phyloP scores from a whole-genome alignment of 2,329 filamentous ascomycete species.

The Claviceps digitariae region DNA sequence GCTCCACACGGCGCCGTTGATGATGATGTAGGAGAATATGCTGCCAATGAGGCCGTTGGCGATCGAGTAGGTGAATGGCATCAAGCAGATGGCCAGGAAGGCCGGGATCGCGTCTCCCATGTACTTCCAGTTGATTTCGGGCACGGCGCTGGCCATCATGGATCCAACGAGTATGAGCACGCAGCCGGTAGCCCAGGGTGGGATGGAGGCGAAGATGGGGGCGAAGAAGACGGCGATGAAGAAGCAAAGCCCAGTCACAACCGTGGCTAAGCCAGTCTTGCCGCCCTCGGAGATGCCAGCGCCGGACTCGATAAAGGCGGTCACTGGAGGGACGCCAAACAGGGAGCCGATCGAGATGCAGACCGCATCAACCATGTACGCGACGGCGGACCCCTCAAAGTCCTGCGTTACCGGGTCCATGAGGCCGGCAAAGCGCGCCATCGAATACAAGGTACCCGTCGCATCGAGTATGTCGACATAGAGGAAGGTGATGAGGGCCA shows the following conservation, averaged over 20 bases:
- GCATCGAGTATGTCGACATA: slow-evolving; percentile 84
- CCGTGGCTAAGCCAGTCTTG: slow-evolving; percentile 70
- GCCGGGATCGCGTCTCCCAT: slow-evolving; percentile 73
- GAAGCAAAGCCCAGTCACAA: slow-evolving; percentile 68
- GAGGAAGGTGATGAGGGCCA: slow-evolving; percentile 77
- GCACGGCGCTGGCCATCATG: slow-evolving; percentile 68
- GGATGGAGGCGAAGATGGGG: slow-evolving; percentile 80
- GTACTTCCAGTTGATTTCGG: slow-evolving; percentile 82
- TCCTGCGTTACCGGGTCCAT: slow-evolving; percentile 75
- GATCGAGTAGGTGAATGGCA: slow-evolving; percentile 86
- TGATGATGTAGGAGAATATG: slow-evolving; percentile 59
- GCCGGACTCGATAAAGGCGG: slow-evolving; percentile 79
- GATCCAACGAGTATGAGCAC: slow-evolving; percentile 80
- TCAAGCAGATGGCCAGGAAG: slow-evolving; percentile 69
- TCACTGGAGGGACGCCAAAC: slow-evolving; percentile 67
- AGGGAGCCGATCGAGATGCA: slow-evolving; percentile 67
- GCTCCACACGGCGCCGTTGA: slow-evolving; percentile 60
- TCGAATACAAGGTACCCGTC: slow-evolving; percentile 77
- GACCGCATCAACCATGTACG: slow-evolving; percentile 73
- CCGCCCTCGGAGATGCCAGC: slow-evolving; percentile 82
- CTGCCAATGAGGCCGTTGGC: slow-evolving; percentile 76
- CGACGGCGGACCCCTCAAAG: slow-evolving; percentile 72
- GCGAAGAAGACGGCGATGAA: slow-evolving; percentile 82
- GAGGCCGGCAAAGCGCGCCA: slow-evolving; percentile 71
- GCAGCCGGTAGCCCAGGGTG: slow-evolving; percentile 78